Conservation (phyloP, 371 early-diverging fungal genomes). For the Nematocida parisii region DNA sequence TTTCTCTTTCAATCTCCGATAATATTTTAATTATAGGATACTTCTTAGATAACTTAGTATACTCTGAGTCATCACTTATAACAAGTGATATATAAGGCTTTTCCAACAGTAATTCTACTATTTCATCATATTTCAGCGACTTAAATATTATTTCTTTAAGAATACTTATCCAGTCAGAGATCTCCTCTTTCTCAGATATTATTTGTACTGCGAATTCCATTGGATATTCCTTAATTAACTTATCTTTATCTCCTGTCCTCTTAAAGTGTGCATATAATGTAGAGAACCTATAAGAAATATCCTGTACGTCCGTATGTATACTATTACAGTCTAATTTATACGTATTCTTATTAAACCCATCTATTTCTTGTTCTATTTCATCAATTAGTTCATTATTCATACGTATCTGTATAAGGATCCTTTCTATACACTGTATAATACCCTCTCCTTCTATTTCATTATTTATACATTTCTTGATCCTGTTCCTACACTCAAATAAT, state of each 20-base stretch:
- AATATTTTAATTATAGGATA: neutral
- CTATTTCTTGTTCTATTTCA: neutral
- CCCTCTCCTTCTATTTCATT: neutral
- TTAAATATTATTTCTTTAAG: neutral
- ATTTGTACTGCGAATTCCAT: constrained; percentile 30
- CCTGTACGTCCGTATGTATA: neutral
- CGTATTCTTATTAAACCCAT: neutral
- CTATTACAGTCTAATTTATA: too few relatives aligned
- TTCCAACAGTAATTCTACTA: neutral
- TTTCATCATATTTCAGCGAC: neutral
- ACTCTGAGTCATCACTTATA: neutral
- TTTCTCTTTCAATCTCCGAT: neutral
- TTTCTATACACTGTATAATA: neutral
- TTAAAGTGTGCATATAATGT: constrained; percentile 20
- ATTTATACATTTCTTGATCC: neutral
- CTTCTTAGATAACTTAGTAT: neutral
- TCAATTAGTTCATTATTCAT: constrained; percentile 8
- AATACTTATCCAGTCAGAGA: neutral
- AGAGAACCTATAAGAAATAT: neutral
- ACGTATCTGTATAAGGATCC: neutral
- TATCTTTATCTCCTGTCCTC: constrained; percentile 22
- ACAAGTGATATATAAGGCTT: neutral
- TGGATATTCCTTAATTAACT: neutral
- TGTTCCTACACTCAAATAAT: neutral
- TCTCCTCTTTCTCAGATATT: constrained; percentile 6